Percentiles rank a stretch among this genome's conserved stretches.
phyloP scores from a whole-genome alignment of 306 rosid genomes.

The Vachellia collinsii region DNA sequence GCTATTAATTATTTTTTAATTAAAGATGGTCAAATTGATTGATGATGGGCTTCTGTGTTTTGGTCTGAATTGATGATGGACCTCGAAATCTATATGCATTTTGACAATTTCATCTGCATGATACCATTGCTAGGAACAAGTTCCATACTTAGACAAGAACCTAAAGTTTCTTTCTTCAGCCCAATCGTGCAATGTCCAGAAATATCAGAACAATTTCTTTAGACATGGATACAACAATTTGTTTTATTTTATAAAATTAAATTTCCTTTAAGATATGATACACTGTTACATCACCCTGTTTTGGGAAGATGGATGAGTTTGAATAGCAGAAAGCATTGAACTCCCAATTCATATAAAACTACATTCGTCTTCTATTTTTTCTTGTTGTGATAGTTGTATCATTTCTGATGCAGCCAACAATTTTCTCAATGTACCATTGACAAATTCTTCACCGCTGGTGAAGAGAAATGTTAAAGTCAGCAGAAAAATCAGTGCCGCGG shows the following conservation, averaged over 20 bases:
- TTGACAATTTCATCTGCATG: neutral
- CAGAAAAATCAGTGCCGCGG: constrained; percentile 53
- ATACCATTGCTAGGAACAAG: neutral
- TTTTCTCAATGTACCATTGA: constrained; percentile 55
- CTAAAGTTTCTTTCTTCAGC: neutral
- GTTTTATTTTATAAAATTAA: neutral
- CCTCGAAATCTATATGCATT: neutral
- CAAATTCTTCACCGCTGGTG: constrained; percentile 39
- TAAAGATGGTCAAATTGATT: no score
- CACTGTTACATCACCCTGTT: neutral
- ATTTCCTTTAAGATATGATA: neutral
- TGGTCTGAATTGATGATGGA: neutral
- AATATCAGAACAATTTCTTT: neutral
- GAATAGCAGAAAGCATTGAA: neutral
- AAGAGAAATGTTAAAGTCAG: constrained; percentile 52
- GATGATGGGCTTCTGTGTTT: neutral
- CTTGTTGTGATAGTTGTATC: constrained; percentile 14
- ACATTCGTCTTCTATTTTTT: neutral
- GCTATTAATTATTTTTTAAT: no score
- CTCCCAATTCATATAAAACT: constrained; percentile 1
- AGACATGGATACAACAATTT: neutral
- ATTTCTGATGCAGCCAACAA: constrained; percentile 56
- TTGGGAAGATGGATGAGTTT: constrained; percentile 12
- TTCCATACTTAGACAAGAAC: neutral
- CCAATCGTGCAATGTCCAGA: neutral